phyloP scores from a whole-genome alignment of 352 stramenopile genomes.

The Phytophthora macrochlamydospora region DNA sequence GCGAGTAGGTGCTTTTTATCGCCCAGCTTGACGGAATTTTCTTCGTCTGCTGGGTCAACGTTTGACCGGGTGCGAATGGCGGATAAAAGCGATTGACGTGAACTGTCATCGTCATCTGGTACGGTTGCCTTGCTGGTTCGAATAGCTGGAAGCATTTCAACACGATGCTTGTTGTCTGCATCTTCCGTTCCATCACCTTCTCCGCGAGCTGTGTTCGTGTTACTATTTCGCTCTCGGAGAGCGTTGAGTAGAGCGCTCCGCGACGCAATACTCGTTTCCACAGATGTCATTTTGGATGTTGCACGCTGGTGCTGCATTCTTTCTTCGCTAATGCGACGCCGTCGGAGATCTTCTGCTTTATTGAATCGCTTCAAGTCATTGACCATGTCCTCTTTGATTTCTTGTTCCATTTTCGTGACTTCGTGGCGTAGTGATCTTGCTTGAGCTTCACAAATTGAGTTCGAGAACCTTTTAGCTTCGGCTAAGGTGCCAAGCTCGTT shows the following conservation, averaged over 20 bases:
- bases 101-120: constrained; percentile 2
- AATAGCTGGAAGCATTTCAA: constrained; percentile 22
- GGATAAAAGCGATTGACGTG: constrained; percentile 1
- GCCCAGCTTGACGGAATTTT: background rate
- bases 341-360: constrained; percentile 44
- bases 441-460: constrained; percentile 69
- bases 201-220: background rate
- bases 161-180: constrained; percentile 5
- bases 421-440: constrained; percentile 51
- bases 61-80: constrained; percentile 1
- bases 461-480: constrained; percentile 73
- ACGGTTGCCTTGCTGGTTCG: background rate
- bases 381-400: constrained; percentile 80
- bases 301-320: constrained; percentile 9
- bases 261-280: background rate
- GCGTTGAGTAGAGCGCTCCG: constrained; percentile 26
- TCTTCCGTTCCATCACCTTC: background rate
- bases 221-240: constrained; percentile 30
- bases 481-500: constrained; percentile 59
- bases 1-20: constrained; percentile 1
- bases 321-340: constrained; percentile 34
- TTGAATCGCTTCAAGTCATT: constrained; percentile 59
- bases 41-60: background rate
- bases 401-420: constrained; percentile 56
- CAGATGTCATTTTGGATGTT: background rate